Conservation (phyloP, 78 protist species). For the Neovahlkampfia damariscottae region DNA sequence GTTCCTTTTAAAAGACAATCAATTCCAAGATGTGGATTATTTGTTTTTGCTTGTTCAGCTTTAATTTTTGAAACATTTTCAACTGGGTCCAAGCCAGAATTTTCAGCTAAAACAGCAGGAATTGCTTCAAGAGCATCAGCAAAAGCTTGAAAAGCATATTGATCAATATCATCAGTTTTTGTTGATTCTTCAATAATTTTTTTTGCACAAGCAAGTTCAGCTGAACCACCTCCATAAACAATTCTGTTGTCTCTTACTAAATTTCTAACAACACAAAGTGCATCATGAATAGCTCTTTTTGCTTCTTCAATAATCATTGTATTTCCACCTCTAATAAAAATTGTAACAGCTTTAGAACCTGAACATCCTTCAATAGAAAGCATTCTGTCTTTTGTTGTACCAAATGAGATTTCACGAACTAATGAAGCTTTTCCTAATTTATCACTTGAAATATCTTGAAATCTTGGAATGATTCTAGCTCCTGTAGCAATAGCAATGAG, state of each 20-base stretch:
- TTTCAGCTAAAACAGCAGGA: slow-evolving; percentile 97
- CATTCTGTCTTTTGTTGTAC: slow-evolving; percentile 95
- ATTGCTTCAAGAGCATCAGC: slow-evolving; percentile 96
- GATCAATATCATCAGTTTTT: slow-evolving; percentile 65
- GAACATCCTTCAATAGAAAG: slow-evolving; percentile 93
- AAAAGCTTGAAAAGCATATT: slow-evolving; percentile 95
- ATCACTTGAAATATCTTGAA: slow-evolving; percentile 88
- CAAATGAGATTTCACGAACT: slow-evolving; percentile 88
- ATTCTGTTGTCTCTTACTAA: slow-evolving; percentile 90
- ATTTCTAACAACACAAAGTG: slow-evolving; percentile 96
- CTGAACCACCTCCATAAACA: slow-evolving; percentile 96
- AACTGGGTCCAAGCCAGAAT: slow-evolving; percentile 87
- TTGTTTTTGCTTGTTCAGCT: slow-evolving; percentile 61
- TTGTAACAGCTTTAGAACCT: slow-evolving; percentile 92
- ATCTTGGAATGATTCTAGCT: slow-evolving; percentile 98
- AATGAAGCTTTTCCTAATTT: slow-evolving; percentile 90
- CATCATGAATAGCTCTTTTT: slow-evolving; percentile 97
- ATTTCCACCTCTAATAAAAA: slow-evolving; percentile 98
- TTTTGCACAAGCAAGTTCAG: slow-evolving; percentile 88
- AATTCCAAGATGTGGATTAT: slow-evolving; percentile 82
- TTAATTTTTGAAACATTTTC: slow-evolving; percentile 75
- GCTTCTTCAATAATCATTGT: slow-evolving; percentile 97
- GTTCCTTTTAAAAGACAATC: slow-evolving; percentile 81
- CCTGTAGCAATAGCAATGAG: slow-evolving; percentile 99
- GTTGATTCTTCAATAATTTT: slow-evolving; percentile 74